Conservation (phyloP, 2,329 filamentous ascomycete genomes). For the Xylogone sp. region DNA sequence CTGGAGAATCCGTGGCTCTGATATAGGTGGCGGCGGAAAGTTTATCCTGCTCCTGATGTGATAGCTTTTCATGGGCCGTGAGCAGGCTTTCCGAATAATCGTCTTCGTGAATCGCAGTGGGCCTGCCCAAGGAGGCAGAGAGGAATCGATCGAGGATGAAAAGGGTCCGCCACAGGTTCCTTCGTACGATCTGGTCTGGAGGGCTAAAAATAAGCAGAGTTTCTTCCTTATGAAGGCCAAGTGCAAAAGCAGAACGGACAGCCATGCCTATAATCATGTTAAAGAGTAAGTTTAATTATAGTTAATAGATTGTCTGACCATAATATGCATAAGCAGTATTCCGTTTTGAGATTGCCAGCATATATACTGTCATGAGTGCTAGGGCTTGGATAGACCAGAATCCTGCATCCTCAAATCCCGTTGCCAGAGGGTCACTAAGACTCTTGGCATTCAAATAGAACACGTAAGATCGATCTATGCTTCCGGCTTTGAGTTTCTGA, state of each 20-base stretch:
- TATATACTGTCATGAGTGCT: constrained; percentile 61
- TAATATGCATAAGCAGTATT: constrained; percentile 61
- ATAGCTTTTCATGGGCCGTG: constrained; percentile 7
- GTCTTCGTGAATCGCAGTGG: constrained; percentile 57
- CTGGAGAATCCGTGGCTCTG: constrained; percentile 31
- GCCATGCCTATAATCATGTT: constrained; percentile 60
- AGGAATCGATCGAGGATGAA: constrained; percentile 63
- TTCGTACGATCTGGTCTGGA: constrained; percentile 43
- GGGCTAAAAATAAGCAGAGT: constrained; percentile 49
- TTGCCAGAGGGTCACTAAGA: constrained; percentile 38
- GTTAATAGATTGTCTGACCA: constrained; percentile 34
- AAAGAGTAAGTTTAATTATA: constrained; percentile 6
- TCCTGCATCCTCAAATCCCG: constrained; percentile 56
- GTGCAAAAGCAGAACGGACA: constrained; percentile 56
- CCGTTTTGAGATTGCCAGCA: constrained; percentile 57
- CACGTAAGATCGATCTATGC: constrained; percentile 52
- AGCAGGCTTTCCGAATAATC: constrained; percentile 54
- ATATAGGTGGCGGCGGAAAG: constrained; percentile 17
- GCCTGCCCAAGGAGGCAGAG: constrained; percentile 58
- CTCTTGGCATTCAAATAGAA: constrained; percentile 59
- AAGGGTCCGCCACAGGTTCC: constrained; percentile 60
- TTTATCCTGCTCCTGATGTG: constrained; percentile 18
- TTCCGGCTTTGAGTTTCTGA: constrained; percentile 43
- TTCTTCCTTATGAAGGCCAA: constrained; percentile 60
- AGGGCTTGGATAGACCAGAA: constrained; percentile 64